A percentile compares a stretch with the other conserved stretches of the same genome.
Evolutionary conservation across 805 yeast species (phyloP).

Genomic region (Candida vaughaniae): DNA sequence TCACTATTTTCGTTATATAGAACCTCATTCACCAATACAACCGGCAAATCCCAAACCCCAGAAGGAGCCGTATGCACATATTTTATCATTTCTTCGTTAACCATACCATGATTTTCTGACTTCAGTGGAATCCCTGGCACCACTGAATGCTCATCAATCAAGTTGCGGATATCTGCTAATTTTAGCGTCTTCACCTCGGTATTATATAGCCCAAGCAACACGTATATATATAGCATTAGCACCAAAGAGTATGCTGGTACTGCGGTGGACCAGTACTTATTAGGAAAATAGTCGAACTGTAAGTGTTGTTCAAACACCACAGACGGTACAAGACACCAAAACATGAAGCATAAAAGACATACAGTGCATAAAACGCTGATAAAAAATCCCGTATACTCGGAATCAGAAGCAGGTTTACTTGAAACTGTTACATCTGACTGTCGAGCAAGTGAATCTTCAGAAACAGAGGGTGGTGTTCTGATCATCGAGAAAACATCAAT

Average conservation of each 20-base stretch:
- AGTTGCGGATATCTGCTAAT: conserved; percentile 57
- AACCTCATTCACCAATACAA: conserved; percentile 64
- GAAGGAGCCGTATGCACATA: conserved; percentile 63
- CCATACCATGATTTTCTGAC: not conserved
- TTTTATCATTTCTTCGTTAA: conserved; percentile 17
- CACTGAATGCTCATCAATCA: conserved; percentile 65
- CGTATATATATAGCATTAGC: conserved; percentile 69
- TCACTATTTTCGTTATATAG: conserved; percentile 38
- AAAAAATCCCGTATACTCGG: conserved; percentile 89
- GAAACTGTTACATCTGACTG: conserved; percentile 63
- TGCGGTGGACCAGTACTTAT: conserved; percentile 88
- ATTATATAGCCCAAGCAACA: conserved; percentile 69
- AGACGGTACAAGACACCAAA: conserved; percentile 78
- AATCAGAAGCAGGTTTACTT: conserved; percentile 51
- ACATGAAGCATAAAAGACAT: conserved; percentile 52
- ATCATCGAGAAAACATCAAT: not conserved
- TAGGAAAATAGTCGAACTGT: conserved; percentile 74
- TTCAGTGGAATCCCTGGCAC: conserved; percentile 23
- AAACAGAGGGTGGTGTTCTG: not conserved
- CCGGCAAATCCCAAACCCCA: conserved; percentile 85
- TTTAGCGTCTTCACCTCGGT: conserved; percentile 68
- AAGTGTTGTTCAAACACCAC: conserved; percentile 44
- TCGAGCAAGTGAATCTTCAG: conserved; percentile 54
- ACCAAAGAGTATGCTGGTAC: conserved; percentile 70
- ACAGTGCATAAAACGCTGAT: conserved; percentile 67